Evolutionary conservation across 2,329 filamentous ascomycete genomes (phyloP).

Genomic region (Aspergillus sp.): DNA sequence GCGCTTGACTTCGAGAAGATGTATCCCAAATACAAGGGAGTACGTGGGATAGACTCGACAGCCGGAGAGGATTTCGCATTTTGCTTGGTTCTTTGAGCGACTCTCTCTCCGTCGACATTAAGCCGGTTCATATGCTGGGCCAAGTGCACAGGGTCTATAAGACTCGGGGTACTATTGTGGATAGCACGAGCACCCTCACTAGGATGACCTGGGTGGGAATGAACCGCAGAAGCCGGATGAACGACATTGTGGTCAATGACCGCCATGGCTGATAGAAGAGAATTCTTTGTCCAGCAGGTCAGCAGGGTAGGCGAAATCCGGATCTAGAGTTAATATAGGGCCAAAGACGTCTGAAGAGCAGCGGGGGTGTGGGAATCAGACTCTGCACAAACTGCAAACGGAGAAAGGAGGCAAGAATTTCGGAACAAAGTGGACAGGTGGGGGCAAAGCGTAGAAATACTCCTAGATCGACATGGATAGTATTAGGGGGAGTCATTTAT

Average conservation of each 20-base stretch:
- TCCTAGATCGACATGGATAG: no score
- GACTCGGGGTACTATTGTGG: constrained; percentile 4
- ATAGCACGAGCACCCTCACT: constrained; percentile 9
- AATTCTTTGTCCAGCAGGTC: no score
- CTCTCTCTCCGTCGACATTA: constrained; percentile 7
- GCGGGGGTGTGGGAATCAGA: no score
- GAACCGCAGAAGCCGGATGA: constrained; percentile 11
- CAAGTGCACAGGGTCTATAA: constrained; percentile 8
- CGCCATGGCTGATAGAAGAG: constrained; percentile 7
- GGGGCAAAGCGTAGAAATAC: no score
- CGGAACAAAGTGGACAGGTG: no score
- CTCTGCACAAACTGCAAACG: no score
- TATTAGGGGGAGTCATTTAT: no score
- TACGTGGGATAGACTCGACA: constrained; percentile 1
- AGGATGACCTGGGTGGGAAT: constrained; percentile 9
- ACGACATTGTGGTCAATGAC: constrained; percentile 14
- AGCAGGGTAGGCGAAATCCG: no score
- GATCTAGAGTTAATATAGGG: no score
- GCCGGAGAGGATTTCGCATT: constrained; percentile 1
- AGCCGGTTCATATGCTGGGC: constrained; percentile 14
- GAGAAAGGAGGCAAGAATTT: no score
- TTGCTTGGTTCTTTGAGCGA: constrained; percentile 1
- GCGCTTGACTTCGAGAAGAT: constrained; percentile 30
- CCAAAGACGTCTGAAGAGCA: no score
- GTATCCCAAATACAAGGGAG: constrained; percentile 27